Conservation (phyloP, 2,329 filamentous ascomycete species). For the Botryotinia globosa region DNA sequence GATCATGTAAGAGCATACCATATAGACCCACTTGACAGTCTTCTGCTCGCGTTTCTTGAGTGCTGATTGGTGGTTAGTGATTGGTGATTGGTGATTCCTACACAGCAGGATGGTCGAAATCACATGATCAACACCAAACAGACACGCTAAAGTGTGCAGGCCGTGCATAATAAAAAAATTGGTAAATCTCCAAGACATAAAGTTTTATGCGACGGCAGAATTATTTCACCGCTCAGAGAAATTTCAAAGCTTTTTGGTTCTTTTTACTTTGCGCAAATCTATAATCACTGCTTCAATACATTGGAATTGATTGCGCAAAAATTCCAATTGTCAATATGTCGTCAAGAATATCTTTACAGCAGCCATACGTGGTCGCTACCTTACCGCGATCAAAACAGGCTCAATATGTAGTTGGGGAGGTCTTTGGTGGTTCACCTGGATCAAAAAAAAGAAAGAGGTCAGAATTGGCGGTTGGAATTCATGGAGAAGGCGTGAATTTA, state of each 20-base stretch:
- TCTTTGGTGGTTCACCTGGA: constrained; percentile 57
- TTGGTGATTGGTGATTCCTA: no score
- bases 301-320: constrained; percentile 8
- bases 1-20: background rate
- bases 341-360: constrained; percentile 57
- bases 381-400: constrained; percentile 58
- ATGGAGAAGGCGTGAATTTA: constrained; percentile 63
- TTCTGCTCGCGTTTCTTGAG: background rate
- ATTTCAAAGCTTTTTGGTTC: constrained; percentile 17
- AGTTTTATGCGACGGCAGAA: constrained; percentile 9
- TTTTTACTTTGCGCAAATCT: constrained; percentile 9
- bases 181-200: background rate
- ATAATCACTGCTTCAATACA: background rate
- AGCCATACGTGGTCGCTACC: constrained; percentile 60
- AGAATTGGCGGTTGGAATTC: constrained; percentile 61
- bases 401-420: constrained; percentile 57
- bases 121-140: background rate
- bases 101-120: background rate
- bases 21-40: background rate
- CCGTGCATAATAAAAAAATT: background rate
- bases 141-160: background rate
- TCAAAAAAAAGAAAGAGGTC: constrained; percentile 61
- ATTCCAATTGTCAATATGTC: constrained; percentile 32
- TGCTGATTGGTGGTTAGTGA: background rate
- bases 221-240: constrained; percentile 22